Conservation (phyloP, 345 rosid species). For the Camelina laxa region DNA sequence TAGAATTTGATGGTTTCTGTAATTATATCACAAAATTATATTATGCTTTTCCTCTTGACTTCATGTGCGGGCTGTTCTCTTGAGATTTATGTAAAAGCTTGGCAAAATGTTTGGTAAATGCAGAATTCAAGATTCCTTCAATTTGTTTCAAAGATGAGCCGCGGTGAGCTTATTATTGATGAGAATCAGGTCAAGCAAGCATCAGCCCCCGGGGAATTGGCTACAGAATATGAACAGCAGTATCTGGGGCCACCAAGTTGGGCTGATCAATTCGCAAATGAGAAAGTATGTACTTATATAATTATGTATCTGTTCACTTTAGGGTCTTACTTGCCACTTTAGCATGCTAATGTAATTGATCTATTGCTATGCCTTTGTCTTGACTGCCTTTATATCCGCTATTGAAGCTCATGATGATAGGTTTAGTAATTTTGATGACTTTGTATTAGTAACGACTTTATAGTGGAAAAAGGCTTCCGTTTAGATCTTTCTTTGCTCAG, state of each 20-base stretch:
- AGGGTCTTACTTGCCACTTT: constrained; percentile 22
- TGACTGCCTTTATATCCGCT: background rate
- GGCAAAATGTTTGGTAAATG: constrained; percentile 39
- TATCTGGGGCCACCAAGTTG: constrained; percentile 69
- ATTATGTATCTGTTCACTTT: constrained; percentile 28
- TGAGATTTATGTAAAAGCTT: constrained; percentile 24
- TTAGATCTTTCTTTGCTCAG: constrained; percentile 18
- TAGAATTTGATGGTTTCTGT: background rate
- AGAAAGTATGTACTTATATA: constrained; percentile 50
- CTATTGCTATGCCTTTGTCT: constrained; percentile 1
- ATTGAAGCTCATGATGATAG: constrained; percentile 24
- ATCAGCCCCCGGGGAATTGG: constrained; percentile 76
- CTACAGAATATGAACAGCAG: constrained; percentile 87
- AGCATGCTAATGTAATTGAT: constrained; percentile 15
- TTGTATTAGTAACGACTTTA: constrained; percentile 1
- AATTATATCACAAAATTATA: background rate
- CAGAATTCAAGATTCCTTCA: constrained; percentile 99
- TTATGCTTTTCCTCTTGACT: constrained; percentile 12
- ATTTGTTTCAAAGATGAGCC: constrained; percentile 99
- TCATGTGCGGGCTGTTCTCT: constrained; percentile 18
- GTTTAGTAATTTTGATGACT: background rate
- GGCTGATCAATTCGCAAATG: constrained; percentile 83
- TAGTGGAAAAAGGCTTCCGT: constrained; percentile 11
- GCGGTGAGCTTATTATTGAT: constrained; percentile 93
- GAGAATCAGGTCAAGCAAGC: constrained; percentile 91